Conservation (phyloP, 345 rosid species). For the Combretum micranthum region DNA sequence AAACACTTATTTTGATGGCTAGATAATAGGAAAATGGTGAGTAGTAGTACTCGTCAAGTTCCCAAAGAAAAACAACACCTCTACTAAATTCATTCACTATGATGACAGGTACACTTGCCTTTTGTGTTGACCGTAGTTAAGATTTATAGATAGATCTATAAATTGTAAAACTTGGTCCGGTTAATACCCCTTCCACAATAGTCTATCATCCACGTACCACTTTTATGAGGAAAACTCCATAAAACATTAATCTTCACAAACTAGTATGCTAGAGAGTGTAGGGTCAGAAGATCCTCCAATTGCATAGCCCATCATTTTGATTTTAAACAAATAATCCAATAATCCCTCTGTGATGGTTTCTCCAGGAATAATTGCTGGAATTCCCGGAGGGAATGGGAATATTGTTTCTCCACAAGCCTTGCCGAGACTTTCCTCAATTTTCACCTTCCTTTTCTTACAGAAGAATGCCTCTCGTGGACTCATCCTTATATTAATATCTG, state of each 20-base stretch:
- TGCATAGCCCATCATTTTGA: conserved; percentile 27
- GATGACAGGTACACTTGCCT: no score
- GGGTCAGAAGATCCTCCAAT: conserved; percentile 49
- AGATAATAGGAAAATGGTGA: no score
- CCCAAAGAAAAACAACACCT: no score
- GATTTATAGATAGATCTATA: no score
- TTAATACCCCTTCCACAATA: no score
- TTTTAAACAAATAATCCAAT: conserved; percentile 33
- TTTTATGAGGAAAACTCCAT: no score
- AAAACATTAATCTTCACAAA: conserved; percentile 17
- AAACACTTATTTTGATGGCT: no score
- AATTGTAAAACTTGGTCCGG: no score
- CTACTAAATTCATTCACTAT: no score
- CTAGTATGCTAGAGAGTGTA: conserved; percentile 30
- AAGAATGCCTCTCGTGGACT: conserved; percentile 57
- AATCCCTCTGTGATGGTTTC: conserved; percentile 36
- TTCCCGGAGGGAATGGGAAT: conserved; percentile 61
- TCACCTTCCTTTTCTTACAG: conserved; percentile 29
- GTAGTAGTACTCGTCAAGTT: no score
- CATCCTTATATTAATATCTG: conserved; percentile 23
- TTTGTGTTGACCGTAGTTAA: no score
- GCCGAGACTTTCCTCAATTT: conserved; percentile 32
- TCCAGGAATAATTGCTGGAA: conserved; percentile 40
- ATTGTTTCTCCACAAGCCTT: conserved; percentile 44
- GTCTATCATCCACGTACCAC: no score